Percentiles rank a stretch among this genome's conserved stretches.
phyloP scores from a whole-genome alignment of 78 protist species.

The Dictyostelium firmibasis region DNA sequence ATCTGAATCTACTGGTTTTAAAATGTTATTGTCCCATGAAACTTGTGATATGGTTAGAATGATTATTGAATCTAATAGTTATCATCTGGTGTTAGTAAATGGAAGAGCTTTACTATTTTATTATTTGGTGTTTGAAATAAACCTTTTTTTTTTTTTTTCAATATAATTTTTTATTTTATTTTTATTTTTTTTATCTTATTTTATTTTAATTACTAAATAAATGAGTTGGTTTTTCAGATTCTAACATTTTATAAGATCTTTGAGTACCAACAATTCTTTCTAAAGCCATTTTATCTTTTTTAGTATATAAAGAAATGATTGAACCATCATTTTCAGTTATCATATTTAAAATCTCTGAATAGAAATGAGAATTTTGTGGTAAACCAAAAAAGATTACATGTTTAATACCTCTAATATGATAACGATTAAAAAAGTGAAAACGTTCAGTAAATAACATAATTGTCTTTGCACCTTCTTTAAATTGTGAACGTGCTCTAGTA shows the following conservation, averaged over 20 bases:
- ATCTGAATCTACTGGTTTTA: too few relatives aligned
- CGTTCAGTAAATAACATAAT: constrained; percentile 71
- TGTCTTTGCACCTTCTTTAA: constrained; percentile 24
- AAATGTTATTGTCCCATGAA: too few relatives aligned
- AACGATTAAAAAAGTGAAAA: constrained; percentile 69
- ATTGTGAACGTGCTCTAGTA: constrained; percentile 48
- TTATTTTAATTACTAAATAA: constrained; percentile 19
- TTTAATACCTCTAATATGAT: constrained; percentile 47
- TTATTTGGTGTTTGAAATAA: neutral
- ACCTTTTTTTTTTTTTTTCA: neutral
- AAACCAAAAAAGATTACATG: constrained; percentile 78
- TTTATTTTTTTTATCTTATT: neutral
- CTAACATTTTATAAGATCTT: constrained; percentile 56
- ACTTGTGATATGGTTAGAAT: too few relatives aligned
- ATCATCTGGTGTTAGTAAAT: too few relatives aligned
- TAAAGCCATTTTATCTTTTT: constrained; percentile 45
- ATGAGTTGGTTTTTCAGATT: constrained; percentile 63
- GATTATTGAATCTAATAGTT: too few relatives aligned
- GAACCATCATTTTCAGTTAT: constrained; percentile 38
- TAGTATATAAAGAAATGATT: constrained; percentile 43
- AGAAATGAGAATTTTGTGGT: constrained; percentile 31
- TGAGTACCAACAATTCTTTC: constrained; percentile 73
- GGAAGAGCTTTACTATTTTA: too few relatives aligned
- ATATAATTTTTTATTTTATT: neutral
- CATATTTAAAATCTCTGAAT: constrained; percentile 66